Percentiles rank a stretch among this genome's conserved stretches.
Evolutionary conservation across 2,329 filamentous ascomycete genomes (phyloP).

Genomic region (Apiospora kogelbergensis): DNA sequence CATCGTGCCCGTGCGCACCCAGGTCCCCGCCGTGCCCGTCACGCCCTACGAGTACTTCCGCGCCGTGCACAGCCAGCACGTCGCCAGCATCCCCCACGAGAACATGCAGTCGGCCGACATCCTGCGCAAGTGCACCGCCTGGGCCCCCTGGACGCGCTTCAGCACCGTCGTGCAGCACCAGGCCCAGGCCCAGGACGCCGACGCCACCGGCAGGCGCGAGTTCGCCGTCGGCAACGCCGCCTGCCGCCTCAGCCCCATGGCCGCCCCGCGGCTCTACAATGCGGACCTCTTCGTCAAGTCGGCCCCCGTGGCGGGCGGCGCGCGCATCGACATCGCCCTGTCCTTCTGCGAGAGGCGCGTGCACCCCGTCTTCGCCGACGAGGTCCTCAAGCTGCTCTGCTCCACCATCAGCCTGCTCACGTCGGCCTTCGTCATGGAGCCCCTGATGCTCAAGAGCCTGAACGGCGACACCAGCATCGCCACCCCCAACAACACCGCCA

Average conservation of each 20-base stretch:
- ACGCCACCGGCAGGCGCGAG: constrained; percentile 30
- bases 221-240: constrained; percentile 46
- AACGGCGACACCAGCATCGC: constrained; percentile 39
- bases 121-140: constrained; percentile 52
- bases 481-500: not conserved
- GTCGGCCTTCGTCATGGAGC: constrained; percentile 45
- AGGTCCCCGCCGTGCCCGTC: constrained; percentile 42
- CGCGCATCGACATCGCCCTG: constrained; percentile 42
- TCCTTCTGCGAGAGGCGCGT: constrained; percentile 47
- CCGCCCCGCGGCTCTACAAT: constrained; percentile 38
- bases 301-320: constrained; percentile 31
- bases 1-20: constrained; percentile 48
- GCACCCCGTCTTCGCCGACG: constrained; percentile 39
- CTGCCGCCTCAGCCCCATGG: constrained; percentile 42
- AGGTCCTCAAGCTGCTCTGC: constrained; percentile 45
- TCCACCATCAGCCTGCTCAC: constrained; percentile 47
- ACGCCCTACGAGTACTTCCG: constrained; percentile 50
- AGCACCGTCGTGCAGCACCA: constrained; percentile 56
- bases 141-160: constrained; percentile 54
- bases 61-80: constrained; percentile 48
- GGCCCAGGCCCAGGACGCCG: constrained; percentile 32
- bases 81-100: constrained; percentile 48
- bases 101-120: constrained; percentile 52
- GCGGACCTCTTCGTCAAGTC: constrained; percentile 49
- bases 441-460: constrained; percentile 42